Conservation (phyloP, 805 yeast genomes). For the Yamadazyma endophytica region DNA sequence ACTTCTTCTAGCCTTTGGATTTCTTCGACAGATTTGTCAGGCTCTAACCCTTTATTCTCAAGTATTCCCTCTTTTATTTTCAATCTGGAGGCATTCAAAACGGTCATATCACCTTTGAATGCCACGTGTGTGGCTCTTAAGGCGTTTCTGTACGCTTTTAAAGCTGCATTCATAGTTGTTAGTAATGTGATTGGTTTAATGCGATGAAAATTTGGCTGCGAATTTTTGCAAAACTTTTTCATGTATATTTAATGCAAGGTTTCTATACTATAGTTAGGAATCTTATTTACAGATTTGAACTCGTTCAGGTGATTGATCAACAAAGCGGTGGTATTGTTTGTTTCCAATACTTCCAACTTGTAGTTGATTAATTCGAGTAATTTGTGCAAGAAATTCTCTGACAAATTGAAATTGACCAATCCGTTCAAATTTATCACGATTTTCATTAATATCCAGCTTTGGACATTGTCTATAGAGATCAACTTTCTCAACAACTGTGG, state of each 20-base stretch:
- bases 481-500: conserved; percentile 13
- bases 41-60: conserved; percentile 18
- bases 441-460: conserved; percentile 60
- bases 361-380: conserved; percentile 42
- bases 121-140: conserved; percentile 63
- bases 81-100: conserved; percentile 56
- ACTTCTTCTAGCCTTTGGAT: conserved; percentile 61
- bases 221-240: not conserved
- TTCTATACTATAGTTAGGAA: conserved; percentile 56
- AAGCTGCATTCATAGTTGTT: no score
- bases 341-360: conserved; percentile 43
- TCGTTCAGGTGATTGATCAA: conserved; percentile 28
- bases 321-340: conserved; percentile 42
- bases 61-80: conserved; percentile 55
- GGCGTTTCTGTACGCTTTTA: conserved; percentile 61
- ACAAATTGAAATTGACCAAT: conserved; percentile 57
- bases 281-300: conserved; percentile 31
- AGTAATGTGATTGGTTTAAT: not conserved
- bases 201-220: not conserved
- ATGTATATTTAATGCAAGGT: conserved; percentile 12
- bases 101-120: conserved; percentile 46
- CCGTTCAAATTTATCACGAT: conserved; percentile 73
- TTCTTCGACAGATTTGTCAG: conserved; percentile 32
- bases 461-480: conserved; percentile 39
- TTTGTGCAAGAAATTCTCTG: conserved; percentile 37